These are phyloP conservation scores for Lactarius sanguifluus DNA, from an alignment of 768 basidiomycete genomes.

Conservation along the genomic window DNA sequence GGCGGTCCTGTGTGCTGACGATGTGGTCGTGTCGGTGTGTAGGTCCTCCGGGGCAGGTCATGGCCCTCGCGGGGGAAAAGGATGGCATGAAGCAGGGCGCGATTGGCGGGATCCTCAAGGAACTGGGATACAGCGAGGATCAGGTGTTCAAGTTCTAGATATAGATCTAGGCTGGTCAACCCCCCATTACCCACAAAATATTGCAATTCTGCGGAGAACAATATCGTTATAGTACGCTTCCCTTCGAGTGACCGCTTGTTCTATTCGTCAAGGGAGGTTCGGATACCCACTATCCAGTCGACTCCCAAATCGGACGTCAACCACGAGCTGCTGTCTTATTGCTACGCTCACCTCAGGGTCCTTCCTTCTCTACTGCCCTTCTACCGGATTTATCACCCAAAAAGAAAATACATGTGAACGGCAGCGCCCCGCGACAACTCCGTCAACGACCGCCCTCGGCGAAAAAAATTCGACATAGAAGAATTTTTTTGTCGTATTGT, in stretches of 20 bases:
- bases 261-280: too few relatives aligned
- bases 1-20: background rate
- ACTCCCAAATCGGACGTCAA: background rate
- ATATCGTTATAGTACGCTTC: background rate
- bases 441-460: background rate
- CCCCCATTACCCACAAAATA: background rate
- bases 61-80: slow-evolving; percentile 86
- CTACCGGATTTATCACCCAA: background rate
- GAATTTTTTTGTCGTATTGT: background rate
- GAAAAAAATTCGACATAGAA: background rate
- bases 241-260: background rate
- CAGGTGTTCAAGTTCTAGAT: slow-evolving; percentile 55
- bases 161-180: background rate
- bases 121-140: slow-evolving; percentile 79
- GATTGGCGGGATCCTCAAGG: slow-evolving; percentile 78
- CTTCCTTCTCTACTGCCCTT: background rate
- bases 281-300: background rate
- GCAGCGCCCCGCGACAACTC: background rate
- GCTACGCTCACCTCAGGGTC: background rate
- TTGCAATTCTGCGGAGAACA: background rate
- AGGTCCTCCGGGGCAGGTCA: slow-evolving; percentile 89
- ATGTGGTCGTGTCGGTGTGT: background rate
- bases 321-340: background rate
- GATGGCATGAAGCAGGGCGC: slow-evolving; percentile 85
- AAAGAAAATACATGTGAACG: background rate